phyloP scores from a whole-genome alignment of 73 alveolate genomes.

The Stentor roeselii region DNA sequence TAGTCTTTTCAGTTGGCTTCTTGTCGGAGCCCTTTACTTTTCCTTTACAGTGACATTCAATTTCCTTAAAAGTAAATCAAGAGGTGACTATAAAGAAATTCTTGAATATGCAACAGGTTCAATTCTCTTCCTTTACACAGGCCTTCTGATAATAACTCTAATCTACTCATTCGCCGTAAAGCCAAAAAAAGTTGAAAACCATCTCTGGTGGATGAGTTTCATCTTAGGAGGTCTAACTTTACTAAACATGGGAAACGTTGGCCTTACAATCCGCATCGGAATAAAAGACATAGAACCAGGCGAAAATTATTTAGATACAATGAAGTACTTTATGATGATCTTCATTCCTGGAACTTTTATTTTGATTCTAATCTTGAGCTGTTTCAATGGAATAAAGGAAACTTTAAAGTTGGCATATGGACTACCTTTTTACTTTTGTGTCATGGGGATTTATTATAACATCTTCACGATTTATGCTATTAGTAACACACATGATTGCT shows the following conservation, averaged over 20 bases:
- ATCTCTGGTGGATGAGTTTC: neutral
- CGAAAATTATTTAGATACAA: neutral
- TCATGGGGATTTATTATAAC: slow-evolving; percentile 21
- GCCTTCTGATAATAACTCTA: neutral
- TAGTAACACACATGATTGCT: slow-evolving; percentile 18
- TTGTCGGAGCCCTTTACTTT: neutral
- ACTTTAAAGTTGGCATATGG: neutral
- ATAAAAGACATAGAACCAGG: neutral
- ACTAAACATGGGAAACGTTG: neutral
- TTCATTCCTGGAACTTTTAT: neutral
- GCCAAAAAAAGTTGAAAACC: neutral
- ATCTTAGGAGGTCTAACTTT: neutral
- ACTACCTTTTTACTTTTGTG: neutral
- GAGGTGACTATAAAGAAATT: neutral
- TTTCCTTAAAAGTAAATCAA: neutral
- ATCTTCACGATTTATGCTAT: slow-evolving; percentile 20
- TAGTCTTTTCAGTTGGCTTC: neutral
- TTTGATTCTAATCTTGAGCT: too few species aligned
- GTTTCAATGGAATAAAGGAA: neutral
- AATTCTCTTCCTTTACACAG: neutral
- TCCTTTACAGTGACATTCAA: neutral
- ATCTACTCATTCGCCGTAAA: neutral
- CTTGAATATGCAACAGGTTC: neutral
- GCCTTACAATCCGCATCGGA: neutral
- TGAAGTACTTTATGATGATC: neutral